phyloP scores from a whole-genome alignment of 2,329 filamentous ascomycete species.

The Fusarium chaquense region DNA sequence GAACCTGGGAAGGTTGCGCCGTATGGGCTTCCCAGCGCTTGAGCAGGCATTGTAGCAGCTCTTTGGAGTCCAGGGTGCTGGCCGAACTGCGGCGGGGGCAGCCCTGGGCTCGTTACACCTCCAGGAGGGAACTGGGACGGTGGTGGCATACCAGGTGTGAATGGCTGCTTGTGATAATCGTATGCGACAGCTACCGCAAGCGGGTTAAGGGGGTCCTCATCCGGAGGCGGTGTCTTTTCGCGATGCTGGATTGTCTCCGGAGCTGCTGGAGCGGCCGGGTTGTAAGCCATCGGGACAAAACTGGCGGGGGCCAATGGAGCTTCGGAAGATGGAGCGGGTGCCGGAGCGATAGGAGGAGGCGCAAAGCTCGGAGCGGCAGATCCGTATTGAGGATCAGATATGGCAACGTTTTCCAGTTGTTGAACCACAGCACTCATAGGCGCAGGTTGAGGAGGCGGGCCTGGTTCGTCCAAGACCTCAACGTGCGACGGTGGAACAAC shows the following conservation, averaged over 20 bases:
- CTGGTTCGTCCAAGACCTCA: constrained; percentile 74
- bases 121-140: constrained; percentile 59
- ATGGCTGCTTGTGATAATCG: constrained; percentile 66
- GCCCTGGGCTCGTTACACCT: constrained; percentile 56
- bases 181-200: constrained; percentile 68
- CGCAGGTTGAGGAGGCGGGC: constrained; percentile 58
- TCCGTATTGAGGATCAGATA: constrained; percentile 68
- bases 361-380: constrained; percentile 39
- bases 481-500: constrained; percentile 72
- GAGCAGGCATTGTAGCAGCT: constrained; percentile 63
- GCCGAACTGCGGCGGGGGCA: constrained; percentile 59
- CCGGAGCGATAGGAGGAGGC: constrained; percentile 43
- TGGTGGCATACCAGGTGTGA: constrained; percentile 65
- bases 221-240: constrained; percentile 83
- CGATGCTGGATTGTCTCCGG: constrained; percentile 78
- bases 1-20: constrained; percentile 60
- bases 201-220: constrained; percentile 71
- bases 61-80: constrained; percentile 62
- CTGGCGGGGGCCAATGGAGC: constrained; percentile 48
- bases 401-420: constrained; percentile 77
- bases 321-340: constrained; percentile 35
- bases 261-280: constrained; percentile 80
- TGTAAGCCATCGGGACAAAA: constrained; percentile 78
- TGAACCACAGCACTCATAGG: constrained; percentile 78
- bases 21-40: constrained; percentile 59